Base-by-base conservation (phyloP, 768 basidiomycete genomes). In the Trametes cingulata region DNA sequence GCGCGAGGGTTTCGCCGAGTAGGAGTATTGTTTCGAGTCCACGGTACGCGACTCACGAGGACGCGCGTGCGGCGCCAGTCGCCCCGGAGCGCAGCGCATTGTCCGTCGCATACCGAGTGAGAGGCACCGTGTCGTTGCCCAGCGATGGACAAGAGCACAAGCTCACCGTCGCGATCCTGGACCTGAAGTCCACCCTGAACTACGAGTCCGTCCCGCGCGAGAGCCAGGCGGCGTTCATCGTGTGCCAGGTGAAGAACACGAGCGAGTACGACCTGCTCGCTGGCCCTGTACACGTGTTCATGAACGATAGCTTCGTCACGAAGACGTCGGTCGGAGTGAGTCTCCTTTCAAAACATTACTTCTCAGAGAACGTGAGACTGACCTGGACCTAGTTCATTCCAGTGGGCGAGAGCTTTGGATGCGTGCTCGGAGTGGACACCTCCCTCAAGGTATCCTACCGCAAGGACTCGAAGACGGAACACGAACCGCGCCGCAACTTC, bases 251-350 rank as follows among this genome's bases (percentile, higher is more conserved):
- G 53, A 79, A 80, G 69, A 87, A 87, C 64, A 81, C 76, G 43
- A 84, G 82, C 67, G 81, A 83, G 52, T 84, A 84, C 62, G 73
- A 79, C 20, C 72, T 87, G 27, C 77, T 88, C 1, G 74, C 82
- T 8, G 86, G 85, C 0, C 73, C 76, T 0, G 80, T 84, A 35
- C 78, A 71, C 58, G 80, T 86, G 25, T 83, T 85, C 65, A 66
- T 85, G 57, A 80, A 86, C 64, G 82, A 84, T 56, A 76, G 76
- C 51, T 84, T 79, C 67, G 83, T 85, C 3, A 80, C 84, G n/a
- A 80, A 77, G 68, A 82, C 83, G 0, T 70, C 68, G 1, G 80
- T 85, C 53, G 64, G 63, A 10, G 80, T 82, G 64, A 49, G 76
- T 69, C 6, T 36, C 42, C 46, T 8, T 29, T 8, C 25, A 52